These are phyloP conservation scores for Mucor indicus DNA, from an alignment of 371 early-diverging fungal species.

Conservation along the genomic window DNA sequence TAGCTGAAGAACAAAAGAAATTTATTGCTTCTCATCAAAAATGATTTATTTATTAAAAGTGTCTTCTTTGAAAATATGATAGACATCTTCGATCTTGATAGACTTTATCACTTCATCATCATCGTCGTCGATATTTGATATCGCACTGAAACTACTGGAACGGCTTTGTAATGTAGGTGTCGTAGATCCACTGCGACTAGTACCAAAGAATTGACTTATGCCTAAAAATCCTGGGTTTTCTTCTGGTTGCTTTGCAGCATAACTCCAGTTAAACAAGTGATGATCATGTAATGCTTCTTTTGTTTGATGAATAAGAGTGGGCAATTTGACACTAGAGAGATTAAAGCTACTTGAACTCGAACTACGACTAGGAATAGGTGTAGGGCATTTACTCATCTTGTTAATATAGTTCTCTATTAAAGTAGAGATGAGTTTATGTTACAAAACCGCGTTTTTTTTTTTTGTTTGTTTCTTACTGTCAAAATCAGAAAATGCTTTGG, in stretches of 20 bases:
- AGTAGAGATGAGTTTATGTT: background rate
- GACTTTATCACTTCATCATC: conserved; percentile 1
- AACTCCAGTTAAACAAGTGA: conserved; percentile 14
- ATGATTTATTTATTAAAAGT: background rate
- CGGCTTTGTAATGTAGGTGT: conserved; percentile 18
- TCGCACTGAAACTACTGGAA: conserved; percentile 23
- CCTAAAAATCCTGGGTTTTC: conserved; percentile 16
- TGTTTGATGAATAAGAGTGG: conserved; percentile 44
- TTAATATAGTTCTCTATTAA: conserved; percentile 16
- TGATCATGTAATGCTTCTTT: conserved; percentile 64
- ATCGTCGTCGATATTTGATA: background rate
- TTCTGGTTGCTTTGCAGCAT: conserved; percentile 11
- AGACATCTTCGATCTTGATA: conserved; percentile 2
- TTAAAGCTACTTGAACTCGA: conserved; percentile 8
- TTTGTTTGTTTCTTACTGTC: conserved; percentile 43
- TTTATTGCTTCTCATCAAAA: conserved; percentile 42
- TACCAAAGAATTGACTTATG: conserved; percentile 16
- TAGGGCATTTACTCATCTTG: conserved; percentile 1
- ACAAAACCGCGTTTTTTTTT: background rate
- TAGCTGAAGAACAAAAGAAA: conserved; percentile 50
- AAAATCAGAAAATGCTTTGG: conserved; percentile 75
- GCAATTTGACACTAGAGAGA: conserved; percentile 9
- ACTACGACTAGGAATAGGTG: conserved; percentile 8
- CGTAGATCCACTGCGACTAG: conserved; percentile 23
- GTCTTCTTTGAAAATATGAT: conserved; percentile 4